Percentiles rank a stretch among this genome's conserved stretches.
phyloP scores from a whole-genome alignment of 2,329 filamentous ascomycete species.

The Diaporthe citriasiana region DNA sequence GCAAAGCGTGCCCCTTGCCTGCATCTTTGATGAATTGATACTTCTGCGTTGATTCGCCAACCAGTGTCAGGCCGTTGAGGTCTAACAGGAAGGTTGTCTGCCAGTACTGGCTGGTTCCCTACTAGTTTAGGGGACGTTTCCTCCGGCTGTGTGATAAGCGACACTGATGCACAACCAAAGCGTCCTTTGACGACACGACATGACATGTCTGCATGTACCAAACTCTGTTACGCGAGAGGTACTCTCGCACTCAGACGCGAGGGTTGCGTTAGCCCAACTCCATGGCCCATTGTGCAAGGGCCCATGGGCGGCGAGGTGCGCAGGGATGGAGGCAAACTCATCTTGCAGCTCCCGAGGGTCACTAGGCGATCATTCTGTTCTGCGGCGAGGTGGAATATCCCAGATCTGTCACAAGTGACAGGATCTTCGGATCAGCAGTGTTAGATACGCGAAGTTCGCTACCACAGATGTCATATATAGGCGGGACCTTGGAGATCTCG shows the following conservation, averaged over 20 bases:
- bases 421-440: conserved; percentile 23
- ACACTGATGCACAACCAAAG: conserved; percentile 19
- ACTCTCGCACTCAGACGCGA: conserved; percentile 6
- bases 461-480: conserved; percentile 37
- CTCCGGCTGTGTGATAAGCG: not conserved
- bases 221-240: conserved; percentile 15
- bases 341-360: conserved; percentile 34
- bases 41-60: conserved; percentile 31
- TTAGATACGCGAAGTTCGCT: conserved; percentile 33
- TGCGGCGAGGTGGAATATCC: conserved; percentile 19
- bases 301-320: conserved; percentile 26
- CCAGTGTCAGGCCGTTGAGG: conserved; percentile 24
- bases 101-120: conserved; percentile 29
- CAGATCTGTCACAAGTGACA: conserved; percentile 40
- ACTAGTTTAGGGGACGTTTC: conserved; percentile 27
- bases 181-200: not conserved
- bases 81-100: conserved; percentile 2
- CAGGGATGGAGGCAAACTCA: conserved; percentile 35
- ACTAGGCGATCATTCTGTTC: conserved; percentile 32
- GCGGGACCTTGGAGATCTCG: conserved; percentile 38
- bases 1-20: conserved; percentile 25
- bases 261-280: conserved; percentile 20
- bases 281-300: conserved; percentile 19
- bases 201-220: conserved; percentile 24
- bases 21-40: conserved; percentile 33